Conservation (phyloP, 2,329 filamentous ascomycete genomes). For the Epichloe sylvatica region DNA sequence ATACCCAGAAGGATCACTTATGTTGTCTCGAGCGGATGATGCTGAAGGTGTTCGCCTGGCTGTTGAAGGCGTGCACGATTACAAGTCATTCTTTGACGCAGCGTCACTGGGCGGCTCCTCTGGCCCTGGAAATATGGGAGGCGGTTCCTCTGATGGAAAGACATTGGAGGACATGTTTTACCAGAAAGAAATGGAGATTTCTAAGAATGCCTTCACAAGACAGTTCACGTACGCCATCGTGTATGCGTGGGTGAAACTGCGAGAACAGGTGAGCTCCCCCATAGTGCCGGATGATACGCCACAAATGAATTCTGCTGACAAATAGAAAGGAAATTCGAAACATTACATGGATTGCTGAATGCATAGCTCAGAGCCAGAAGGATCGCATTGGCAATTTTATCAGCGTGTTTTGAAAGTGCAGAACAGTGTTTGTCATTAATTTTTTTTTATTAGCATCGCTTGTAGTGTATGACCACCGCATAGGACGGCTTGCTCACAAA, state of each 20-base stretch:
- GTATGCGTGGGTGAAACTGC: slow-evolving; percentile 93
- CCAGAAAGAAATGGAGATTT: slow-evolving; percentile 98
- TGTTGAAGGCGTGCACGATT: slow-evolving; percentile 84
- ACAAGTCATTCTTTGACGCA: slow-evolving; percentile 91
- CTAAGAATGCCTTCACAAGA: slow-evolving; percentile 84
- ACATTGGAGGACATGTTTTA: slow-evolving; percentile 97
- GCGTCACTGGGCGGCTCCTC: slow-evolving; percentile 61
- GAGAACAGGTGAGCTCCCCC: slow-evolving; percentile 66
- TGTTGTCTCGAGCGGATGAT: slow-evolving; percentile 90
- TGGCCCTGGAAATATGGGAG: slow-evolving; percentile 72
- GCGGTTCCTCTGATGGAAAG: slow-evolving; percentile 63
- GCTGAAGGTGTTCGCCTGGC: slow-evolving; percentile 86
- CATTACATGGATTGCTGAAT: slow-evolving; percentile 98
- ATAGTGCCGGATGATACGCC: background rate
- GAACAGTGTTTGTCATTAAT: background rate
- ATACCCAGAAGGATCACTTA: slow-evolving; percentile 85
- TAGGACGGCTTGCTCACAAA: slow-evolving; percentile 11
- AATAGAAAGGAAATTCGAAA: slow-evolving; percentile 80
- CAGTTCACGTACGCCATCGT: slow-evolving; percentile 93
- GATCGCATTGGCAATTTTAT: slow-evolving; percentile 98
- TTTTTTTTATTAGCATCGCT: slow-evolving; percentile 14
- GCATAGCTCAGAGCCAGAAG: slow-evolving; percentile 99
- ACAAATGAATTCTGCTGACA: slow-evolving; percentile 18
- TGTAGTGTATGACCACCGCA: slow-evolving; percentile 29
- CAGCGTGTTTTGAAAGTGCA: slow-evolving; percentile 66